Base-by-base conservation (phyloP, 2,329 filamentous ascomycete species). In the Fusarium chaquense region DNA sequence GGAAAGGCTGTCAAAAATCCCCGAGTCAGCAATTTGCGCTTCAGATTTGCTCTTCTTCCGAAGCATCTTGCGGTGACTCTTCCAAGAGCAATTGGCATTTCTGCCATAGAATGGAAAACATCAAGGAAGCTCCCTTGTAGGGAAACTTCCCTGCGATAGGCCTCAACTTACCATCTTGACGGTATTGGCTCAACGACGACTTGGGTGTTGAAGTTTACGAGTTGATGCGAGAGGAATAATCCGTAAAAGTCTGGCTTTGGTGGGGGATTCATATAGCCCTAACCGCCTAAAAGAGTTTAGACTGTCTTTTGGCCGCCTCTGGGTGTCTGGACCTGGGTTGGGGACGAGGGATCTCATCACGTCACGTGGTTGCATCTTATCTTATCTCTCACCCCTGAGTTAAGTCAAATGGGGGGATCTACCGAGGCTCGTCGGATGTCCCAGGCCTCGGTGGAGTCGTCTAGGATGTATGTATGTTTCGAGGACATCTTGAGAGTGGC, bases 11-110 rank as follows among this genome's bases (percentile, higher is more conserved):
- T 76, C 75, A 67, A 57, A 68, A 79, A 84, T 84, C 86, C 87
- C 84, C 90, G 93, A 97, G 93, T 98, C 94, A 98, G 95, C 95
- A 98, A 97, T 97, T 97, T 90, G 90, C 94, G 94, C 94, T 98
- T 98, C 94, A 98, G 94, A 89, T 78, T 76, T 80, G 78, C 80
- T 81, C 80, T 72, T 79, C 82, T 74, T 92, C 93, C 94, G 95
- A 98, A 98, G 94, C 94, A 97, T 93, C 93, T 98, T 98, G 95
- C 93, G 89, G 86, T 86, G 93, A 96, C 92, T 92, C 91, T 88
- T 76, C 24, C 78, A 79, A 77, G 77, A 81, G 76, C 77, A 80
- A 76, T 75, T 76, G 80, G 78, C 81, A 82, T 83, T 83, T 84
- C 82, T 83, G 80, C 79, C 80, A 62, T 43, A 22, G 26, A 58